Conservation (phyloP, 345 rosid genomes). For the Rhodamnia argentea region DNA sequence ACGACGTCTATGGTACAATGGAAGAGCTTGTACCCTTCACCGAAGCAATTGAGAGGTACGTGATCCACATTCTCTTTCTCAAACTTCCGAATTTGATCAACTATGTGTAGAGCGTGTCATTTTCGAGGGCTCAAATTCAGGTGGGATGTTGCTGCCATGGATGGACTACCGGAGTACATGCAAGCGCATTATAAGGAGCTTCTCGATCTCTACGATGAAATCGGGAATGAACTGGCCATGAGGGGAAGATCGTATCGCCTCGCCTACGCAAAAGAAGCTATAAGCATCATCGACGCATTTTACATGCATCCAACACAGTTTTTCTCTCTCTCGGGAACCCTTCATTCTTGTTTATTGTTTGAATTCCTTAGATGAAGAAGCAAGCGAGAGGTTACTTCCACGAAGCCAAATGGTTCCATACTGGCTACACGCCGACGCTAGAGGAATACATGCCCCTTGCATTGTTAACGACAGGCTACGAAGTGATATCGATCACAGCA, state of each 20-base stretch:
- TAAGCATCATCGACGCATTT: neutral
- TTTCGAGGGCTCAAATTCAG: neutral
- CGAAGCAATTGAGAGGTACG: neutral
- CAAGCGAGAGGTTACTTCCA: neutral
- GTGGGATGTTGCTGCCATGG: neutral
- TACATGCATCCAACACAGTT: neutral
- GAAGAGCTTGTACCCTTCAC: neutral
- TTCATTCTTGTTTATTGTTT: neutral
- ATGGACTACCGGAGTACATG: neutral
- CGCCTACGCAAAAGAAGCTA: neutral
- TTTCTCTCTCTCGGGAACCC: neutral
- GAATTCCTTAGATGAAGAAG: neutral
- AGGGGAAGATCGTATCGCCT: neutral
- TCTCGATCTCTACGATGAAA: neutral
- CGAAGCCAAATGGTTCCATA: neutral
- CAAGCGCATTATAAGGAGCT: neutral
- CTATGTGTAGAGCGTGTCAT: neutral
- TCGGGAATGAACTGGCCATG: neutral
- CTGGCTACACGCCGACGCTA: neutral
- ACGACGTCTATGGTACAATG: neutral
- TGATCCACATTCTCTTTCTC: neutral
- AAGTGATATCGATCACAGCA: neutral
- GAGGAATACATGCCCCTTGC: neutral
- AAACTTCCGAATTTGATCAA: neutral
- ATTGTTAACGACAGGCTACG: neutral